Evolutionary conservation across 768 basidiomycete species (phyloP), one percentile per base, ranked within the genome.

Genomic region (Hortiboletus campestris): DNA sequence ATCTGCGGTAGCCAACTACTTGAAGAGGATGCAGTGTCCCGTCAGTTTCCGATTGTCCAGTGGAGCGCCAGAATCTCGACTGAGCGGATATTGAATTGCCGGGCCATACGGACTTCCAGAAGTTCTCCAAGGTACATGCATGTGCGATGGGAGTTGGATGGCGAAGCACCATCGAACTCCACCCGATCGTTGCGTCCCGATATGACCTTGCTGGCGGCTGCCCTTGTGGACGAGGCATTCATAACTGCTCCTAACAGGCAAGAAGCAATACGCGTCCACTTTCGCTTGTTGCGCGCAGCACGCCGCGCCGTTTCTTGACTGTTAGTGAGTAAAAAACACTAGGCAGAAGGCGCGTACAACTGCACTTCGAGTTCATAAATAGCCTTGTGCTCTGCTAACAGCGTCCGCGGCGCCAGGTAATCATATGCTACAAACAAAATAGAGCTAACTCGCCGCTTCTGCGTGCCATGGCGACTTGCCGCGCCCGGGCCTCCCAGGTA

Each of bases 1-100:
- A 32, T 63, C 46, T 40, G 25, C 42, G 53, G 49, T 43, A 40
- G 56, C 55, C 14, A 53, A 55, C 60, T 56, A 56, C 56, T 63
- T 11, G 57, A 60, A 63, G 49, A 53, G 42, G 64, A 56, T 51
- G 56, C 49, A 46, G 51, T 56, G 57, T 47, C 42, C 44, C 42
- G 45, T 51, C 51, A n/a, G 50, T 48, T 40, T 45, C 63, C 51
- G 48, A 45, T 51, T 49, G 51, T 32, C 46, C 48, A 51, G 47
- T 68, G 59, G 57, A 55, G 67, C 67, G 62, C 57, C 32, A 56
- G 59, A 67, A 62, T 51, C 66, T 67, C 67, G 65, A 69, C 65
- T 69, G 62, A 69, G 57, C 66, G 65, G 67, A 67, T 65, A 69
- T 67, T 58, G 65, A 69, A 60, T 58, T 67, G 65, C 59, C 67